These are phyloP conservation scores for Agroathelia rolfsii DNA, from an alignment of 1,284 basidiomycete genomes.

Conservation along the genomic window DNA sequence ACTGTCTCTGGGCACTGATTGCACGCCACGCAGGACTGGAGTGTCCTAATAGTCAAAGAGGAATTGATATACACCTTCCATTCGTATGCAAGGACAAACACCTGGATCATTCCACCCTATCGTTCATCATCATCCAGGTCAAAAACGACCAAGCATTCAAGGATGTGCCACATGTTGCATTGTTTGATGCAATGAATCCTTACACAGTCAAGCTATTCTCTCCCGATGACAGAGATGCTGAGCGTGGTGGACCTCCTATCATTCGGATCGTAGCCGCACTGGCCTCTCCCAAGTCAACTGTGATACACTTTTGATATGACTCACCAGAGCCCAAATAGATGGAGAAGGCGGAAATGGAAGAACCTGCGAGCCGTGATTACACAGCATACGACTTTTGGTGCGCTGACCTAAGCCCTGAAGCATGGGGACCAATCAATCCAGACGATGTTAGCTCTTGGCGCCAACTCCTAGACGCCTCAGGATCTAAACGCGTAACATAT, in stretches of 20 bases:
- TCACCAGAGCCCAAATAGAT: background rate
- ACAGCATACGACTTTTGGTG: constrained; percentile 16
- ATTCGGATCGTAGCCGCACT: constrained; percentile 17
- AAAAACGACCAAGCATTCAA: too few species aligned
- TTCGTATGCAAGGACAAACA: constrained; percentile 12
- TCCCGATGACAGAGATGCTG: constrained; percentile 6
- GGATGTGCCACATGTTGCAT: too few species aligned
- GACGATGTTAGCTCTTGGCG: too few species aligned
- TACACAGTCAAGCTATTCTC: constrained; percentile 11
- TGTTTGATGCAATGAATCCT: constrained; percentile 15
- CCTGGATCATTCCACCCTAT: constrained; percentile 10
- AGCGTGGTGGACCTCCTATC: constrained; percentile 12
- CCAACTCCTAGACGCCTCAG: too few species aligned
- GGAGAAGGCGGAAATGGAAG: too few species aligned
- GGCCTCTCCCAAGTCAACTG: constrained; percentile 2
- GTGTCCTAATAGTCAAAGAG: constrained; percentile 14
- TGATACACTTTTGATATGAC: background rate
- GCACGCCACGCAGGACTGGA: constrained; percentile 17
- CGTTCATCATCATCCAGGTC: constrained; percentile 16
- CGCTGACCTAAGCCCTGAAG: too few species aligned
- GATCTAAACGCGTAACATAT: too few species aligned
- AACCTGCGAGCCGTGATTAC: too few species aligned
- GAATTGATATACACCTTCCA: constrained; percentile 17
- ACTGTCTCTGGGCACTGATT: constrained; percentile 14
- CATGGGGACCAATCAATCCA: too few species aligned